Conservation (phyloP, 768 basidiomycete genomes). For the Suillus variegatus region DNA sequence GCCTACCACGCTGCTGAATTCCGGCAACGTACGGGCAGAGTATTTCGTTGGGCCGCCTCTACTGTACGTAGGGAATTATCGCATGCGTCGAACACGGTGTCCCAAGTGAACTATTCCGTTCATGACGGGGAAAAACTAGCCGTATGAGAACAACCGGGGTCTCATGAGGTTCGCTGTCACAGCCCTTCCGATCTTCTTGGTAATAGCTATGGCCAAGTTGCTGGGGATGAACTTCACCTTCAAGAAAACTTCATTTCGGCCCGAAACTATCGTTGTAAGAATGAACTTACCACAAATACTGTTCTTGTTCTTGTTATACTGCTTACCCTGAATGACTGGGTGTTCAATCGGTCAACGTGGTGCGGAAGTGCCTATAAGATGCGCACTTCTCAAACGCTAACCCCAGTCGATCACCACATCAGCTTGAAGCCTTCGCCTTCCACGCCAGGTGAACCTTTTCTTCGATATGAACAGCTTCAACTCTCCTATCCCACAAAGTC, state of each 20-base stretch:
- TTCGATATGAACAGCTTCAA: not conserved
- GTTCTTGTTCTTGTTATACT: not conserved
- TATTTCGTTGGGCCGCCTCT: not conserved
- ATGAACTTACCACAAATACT: not conserved
- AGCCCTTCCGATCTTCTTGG: not conserved
- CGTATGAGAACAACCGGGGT: not conserved
- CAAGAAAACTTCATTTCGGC: not conserved
- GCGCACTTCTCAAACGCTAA: not conserved
- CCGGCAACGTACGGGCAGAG: too few species aligned
- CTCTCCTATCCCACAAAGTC: too few species aligned
- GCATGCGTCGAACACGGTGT: not conserved
- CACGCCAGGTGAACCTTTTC: too few species aligned
- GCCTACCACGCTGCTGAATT: too few species aligned
- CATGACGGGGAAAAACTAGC: not conserved
- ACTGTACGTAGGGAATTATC: not conserved
- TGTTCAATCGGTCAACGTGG: not conserved
- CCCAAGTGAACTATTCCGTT: not conserved
- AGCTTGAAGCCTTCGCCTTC: not conserved
- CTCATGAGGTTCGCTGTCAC: not conserved
- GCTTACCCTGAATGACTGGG: not conserved
- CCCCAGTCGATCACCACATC: not conserved
- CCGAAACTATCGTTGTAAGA: slow-evolving; percentile 1
- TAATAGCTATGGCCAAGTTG: not conserved
- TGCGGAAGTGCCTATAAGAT: not conserved
- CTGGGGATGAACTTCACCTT: not conserved